phyloP scores from a whole-genome alignment of 2,329 filamentous ascomycete species.

The Fusarium nelsonii region DNA sequence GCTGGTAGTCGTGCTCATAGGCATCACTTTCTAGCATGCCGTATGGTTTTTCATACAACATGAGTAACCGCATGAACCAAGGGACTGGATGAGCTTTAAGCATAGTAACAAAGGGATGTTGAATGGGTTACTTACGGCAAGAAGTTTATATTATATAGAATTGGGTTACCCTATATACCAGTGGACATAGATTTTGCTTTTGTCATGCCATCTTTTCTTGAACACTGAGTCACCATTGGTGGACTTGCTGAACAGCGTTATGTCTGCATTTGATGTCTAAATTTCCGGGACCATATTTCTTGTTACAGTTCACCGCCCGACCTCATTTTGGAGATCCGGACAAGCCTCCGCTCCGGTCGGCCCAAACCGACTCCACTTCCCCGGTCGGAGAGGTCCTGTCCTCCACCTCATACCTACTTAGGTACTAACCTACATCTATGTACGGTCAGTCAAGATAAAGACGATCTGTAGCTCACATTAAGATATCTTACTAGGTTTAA shows the following conservation, averaged over 20 bases:
- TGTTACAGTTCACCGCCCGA: not conserved
- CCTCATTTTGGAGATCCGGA: not conserved
- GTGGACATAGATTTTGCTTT: not conserved
- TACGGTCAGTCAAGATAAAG: not conserved
- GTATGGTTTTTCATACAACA: not conserved
- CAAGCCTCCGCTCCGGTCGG: not conserved
- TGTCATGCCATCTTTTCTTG: no score
- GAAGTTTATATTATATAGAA: not conserved
- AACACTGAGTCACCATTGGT: not conserved
- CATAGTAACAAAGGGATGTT: not conserved
- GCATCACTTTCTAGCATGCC: not conserved
- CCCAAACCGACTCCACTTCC: not conserved
- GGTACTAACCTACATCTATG: no score
- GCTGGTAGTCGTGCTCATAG: not conserved
- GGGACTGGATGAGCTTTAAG: not conserved
- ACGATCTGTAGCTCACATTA: not conserved
- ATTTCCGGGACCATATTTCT: not conserved
- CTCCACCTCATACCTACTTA: not conserved
- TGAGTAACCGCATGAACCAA: not conserved
- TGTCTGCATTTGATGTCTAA: not conserved
- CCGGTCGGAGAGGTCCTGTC: not conserved
- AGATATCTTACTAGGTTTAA: not conserved
- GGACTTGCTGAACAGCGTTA: not conserved
- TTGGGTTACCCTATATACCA: not conserved
- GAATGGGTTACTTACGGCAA: not conserved